Conservation (phyloP, 345 rosid genomes). For the Balakata baccata region DNA sequence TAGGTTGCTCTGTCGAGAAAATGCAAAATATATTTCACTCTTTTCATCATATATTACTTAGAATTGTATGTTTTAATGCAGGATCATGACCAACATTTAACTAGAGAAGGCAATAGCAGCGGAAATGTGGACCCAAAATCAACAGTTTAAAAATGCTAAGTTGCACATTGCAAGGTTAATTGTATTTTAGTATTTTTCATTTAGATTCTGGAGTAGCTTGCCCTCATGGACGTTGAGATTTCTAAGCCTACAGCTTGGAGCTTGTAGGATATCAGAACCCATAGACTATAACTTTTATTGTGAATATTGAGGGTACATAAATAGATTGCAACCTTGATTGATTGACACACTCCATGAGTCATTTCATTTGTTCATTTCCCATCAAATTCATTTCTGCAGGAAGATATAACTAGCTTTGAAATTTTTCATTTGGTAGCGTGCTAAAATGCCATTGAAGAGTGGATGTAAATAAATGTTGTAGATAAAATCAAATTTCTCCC, state of each 20-base stretch:
- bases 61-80: conserved; percentile 22
- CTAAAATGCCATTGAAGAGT: conserved; percentile 9
- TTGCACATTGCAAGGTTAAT: neutral
- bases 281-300: neutral
- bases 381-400: neutral
- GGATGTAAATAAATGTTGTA: conserved; percentile 17
- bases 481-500: conserved; percentile 1
- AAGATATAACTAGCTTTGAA: conserved; percentile 3
- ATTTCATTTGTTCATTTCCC: neutral
- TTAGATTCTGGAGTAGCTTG: neutral
- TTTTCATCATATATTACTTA: neutral
- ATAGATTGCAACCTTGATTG: neutral
- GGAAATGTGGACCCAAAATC: conserved; percentile 73
- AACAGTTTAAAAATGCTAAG: conserved; percentile 43
- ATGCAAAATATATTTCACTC: conserved; percentile 23
- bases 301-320: too few species aligned
- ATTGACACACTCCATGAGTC: neutral
- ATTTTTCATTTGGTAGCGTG: neutral
- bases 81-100: conserved; percentile 74
- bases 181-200: neutral
- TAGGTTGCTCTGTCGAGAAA: conserved; percentile 94
- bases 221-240: neutral
- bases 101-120: conserved; percentile 76
- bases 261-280: neutral
- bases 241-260: neutral